Evolutionary conservation across 352 stramenopile species (phyloP).

Genomic region (Pythium biforme): DNA sequence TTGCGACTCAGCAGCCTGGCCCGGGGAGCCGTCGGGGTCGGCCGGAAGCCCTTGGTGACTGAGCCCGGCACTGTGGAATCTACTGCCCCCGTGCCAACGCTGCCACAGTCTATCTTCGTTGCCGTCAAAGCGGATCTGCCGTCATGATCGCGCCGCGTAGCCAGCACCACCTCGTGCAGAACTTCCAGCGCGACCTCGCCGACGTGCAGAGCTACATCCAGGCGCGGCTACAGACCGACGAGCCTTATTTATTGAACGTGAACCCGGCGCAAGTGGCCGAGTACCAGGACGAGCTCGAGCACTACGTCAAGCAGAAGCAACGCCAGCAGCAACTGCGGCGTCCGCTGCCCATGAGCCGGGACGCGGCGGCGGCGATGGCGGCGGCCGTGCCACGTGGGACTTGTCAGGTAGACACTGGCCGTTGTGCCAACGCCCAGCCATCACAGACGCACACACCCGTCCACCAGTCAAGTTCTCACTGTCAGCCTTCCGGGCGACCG

Average conservation of each 20-base stretch:
- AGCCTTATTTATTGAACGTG: conserved; percentile 20
- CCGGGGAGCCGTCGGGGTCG: background rate
- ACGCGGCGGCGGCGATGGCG: background rate
- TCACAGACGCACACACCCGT: background rate
- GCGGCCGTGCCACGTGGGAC: background rate
- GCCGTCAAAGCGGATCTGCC: background rate
- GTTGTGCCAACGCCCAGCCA: background rate
- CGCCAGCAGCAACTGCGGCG: conserved; percentile 18
- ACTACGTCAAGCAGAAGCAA: conserved; percentile 29
- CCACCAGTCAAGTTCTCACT: background rate
- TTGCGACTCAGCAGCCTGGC: conserved; percentile 4
- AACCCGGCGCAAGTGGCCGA: conserved; percentile 22
- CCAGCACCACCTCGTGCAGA: background rate
- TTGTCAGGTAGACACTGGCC: too few species aligned
- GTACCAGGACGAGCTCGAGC: conserved; percentile 27
- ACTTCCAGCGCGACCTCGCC: conserved; percentile 23
- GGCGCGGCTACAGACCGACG: conserved; percentile 21
- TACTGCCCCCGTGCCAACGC: background rate
- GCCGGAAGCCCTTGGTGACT: background rate
- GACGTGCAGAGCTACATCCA: conserved; percentile 29
- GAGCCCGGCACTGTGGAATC: conserved; percentile 13
- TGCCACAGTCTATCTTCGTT: conserved; percentile 1
- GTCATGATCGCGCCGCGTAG: conserved; percentile 14
- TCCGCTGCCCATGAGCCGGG: conserved; percentile 3
- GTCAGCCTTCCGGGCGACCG: background rate